These are phyloP conservation scores for Ogataea hybrid DNA, from an alignment of 1,139 yeast genomes.

Conservation along the genomic window DNA sequence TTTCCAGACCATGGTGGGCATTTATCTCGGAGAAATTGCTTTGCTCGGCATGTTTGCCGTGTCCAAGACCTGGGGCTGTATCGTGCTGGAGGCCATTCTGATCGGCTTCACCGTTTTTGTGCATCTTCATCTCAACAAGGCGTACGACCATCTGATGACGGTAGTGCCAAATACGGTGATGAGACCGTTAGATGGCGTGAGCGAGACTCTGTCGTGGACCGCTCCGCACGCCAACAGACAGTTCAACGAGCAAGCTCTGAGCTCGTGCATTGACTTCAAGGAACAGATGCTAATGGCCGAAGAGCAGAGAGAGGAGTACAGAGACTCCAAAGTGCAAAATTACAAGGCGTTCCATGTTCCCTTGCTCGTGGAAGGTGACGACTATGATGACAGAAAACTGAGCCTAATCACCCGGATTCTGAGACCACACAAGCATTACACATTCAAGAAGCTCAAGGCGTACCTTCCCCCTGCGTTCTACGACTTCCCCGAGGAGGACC, in stretches of 20 bases:
- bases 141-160: conserved; percentile 61
- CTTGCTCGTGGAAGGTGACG: conserved; percentile 33
- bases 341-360: conserved; percentile 21
- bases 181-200: conserved; percentile 67
- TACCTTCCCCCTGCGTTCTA: conserved; percentile 36
- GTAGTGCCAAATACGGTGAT: conserved; percentile 66
- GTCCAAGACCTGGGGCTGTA: conserved; percentile 71
- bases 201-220: conserved; percentile 55
- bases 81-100: conserved; percentile 57
- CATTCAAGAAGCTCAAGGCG: conserved; percentile 34
- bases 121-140: conserved; percentile 53
- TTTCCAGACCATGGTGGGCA: conserved; percentile 62
- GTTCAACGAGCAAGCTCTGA: conserved; percentile 34
- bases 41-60: conserved; percentile 66
- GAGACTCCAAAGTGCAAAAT: neutral
- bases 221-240: conserved; percentile 5
- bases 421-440: conserved; percentile 35
- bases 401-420: conserved; percentile 26
- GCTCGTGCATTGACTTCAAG: conserved; percentile 29
- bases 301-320: conserved; percentile 33
- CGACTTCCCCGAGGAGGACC: conserved; percentile 39
- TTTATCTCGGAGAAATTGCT: conserved; percentile 66
- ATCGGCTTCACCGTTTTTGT: conserved; percentile 50
- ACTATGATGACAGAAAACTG: conserved; percentile 18
- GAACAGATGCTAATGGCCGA: conserved; percentile 19